These are phyloP conservation scores for Mycena citricolor DNA, from an alignment of 1,284 basidiomycete genomes.

Conservation along the genomic window DNA sequence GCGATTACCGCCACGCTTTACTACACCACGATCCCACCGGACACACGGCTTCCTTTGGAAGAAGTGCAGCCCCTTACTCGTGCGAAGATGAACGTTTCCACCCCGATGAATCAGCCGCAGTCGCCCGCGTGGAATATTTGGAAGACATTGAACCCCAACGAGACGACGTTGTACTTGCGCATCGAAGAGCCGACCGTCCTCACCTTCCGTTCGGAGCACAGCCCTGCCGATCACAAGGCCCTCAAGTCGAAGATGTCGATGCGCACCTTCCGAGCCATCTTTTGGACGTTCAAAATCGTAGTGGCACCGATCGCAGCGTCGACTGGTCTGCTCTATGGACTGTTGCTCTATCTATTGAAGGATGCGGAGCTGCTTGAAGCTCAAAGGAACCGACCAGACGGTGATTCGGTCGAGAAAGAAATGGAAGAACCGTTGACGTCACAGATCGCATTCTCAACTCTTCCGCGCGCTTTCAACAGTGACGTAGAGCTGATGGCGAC, in stretches of 20 bases:
- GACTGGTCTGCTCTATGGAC: constrained; percentile 69
- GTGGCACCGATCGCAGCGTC: constrained; percentile 83
- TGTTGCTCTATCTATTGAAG: constrained; percentile 89
- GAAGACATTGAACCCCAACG: constrained; percentile 77
- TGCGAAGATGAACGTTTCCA: constrained; percentile 27
- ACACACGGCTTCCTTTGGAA: constrained; percentile 23
- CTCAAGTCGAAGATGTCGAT: constrained; percentile 45
- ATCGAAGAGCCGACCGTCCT: constrained; percentile 80
- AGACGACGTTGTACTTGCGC: constrained; percentile 73
- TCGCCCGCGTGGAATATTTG: constrained; percentile 71
- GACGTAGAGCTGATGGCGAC: constrained; percentile 82
- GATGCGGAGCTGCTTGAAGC: constrained; percentile 89
- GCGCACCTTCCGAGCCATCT: constrained; percentile 52
- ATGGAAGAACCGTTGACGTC: constrained; percentile 43
- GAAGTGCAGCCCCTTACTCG: constrained; percentile 36
- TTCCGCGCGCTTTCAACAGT: constrained; percentile 74
- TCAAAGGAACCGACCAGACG: constrained; percentile 63
- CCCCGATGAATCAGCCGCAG: constrained; percentile 31
- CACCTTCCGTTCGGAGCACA: constrained; percentile 25
- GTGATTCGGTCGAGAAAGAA: constrained; percentile 33
- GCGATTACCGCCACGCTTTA: constrained; percentile 74
- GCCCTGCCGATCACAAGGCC: constrained; percentile 28
- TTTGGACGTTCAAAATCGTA: constrained; percentile 81
- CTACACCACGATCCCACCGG: constrained; percentile 58
- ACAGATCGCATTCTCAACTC: constrained; percentile 60